These are phyloP conservation scores for Hypsizygus marmoreus DNA, from an alignment of 768 basidiomycete genomes.

Conservation along the genomic window DNA sequence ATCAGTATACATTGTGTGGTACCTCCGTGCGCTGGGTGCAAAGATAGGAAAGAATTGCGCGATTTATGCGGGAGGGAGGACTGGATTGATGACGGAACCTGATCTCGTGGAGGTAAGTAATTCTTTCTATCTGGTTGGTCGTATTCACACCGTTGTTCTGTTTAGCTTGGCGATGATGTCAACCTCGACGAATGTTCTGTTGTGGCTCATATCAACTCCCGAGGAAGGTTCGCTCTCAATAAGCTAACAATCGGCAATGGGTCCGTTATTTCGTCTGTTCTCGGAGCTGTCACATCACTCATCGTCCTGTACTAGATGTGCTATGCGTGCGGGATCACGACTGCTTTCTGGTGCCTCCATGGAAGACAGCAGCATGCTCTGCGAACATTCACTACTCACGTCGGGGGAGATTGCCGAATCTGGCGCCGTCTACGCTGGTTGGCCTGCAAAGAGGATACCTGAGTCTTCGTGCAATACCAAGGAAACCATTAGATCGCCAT, in stretches of 20 bases:
- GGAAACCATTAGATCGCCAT: no score
- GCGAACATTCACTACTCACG: constrained; percentile 47
- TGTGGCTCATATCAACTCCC: constrained; percentile 49
- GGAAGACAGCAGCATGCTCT: constrained; percentile 50
- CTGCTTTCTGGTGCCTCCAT: constrained; percentile 51
- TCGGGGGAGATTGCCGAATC: constrained; percentile 48
- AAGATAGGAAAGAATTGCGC: constrained; percentile 44
- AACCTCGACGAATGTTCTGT: constrained; percentile 47
- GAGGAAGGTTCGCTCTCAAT: constrained; percentile 47
- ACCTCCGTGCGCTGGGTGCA: constrained; percentile 42
- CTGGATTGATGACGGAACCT: constrained; percentile 49
- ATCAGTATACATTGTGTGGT: constrained; percentile 47
- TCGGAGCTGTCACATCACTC: not conserved
- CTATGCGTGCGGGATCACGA: constrained; percentile 47
- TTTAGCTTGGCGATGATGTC: constrained; percentile 44
- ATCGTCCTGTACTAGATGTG: constrained; percentile 27
- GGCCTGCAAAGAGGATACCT: no score
- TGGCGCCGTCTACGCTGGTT: constrained; percentile 41
- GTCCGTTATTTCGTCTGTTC: constrained; percentile 19
- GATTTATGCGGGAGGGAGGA: constrained; percentile 41
- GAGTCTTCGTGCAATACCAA: no score
- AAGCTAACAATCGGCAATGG: constrained; percentile 41
- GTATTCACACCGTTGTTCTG: constrained; percentile 1
- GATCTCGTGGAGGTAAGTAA: constrained; percentile 44
- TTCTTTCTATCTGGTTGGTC: not conserved